Conservation (phyloP, 2,329 filamentous ascomycete species). For the Sporothrix variecibatus region DNA sequence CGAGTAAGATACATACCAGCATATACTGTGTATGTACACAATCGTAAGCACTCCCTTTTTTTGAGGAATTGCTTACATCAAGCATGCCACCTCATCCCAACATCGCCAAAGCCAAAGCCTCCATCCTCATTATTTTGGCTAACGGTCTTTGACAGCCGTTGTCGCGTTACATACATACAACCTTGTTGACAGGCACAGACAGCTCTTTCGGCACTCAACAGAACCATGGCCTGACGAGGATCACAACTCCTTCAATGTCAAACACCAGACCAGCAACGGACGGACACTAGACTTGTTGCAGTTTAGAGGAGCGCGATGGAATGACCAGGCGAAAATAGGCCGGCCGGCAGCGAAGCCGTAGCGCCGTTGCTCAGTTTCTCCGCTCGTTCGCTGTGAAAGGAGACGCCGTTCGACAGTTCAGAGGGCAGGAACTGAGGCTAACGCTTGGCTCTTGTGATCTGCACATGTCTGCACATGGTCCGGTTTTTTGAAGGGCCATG, state of each 20-base stretch:
- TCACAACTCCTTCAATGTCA: not conserved
- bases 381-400: not conserved
- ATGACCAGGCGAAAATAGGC: not conserved
- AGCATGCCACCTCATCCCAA: too few species aligned
- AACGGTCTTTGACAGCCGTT: not conserved
- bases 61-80: too few species aligned
- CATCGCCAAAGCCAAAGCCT: not conserved
- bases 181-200: not conserved
- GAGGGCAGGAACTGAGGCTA: not conserved
- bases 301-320: not conserved
- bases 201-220: not conserved
- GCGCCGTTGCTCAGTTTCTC: not conserved
- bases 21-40: too few species aligned
- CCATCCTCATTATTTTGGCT: not conserved
- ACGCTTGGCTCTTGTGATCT: not conserved
- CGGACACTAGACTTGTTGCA: conserved; percentile 5
- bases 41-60: too few species aligned
- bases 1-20: too few species aligned
- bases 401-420: not conserved
- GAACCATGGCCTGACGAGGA: not conserved
- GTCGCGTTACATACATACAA: not conserved
- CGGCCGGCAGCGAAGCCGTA: conserved; percentile 11
- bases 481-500: not conserved
- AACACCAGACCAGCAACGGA: not conserved
- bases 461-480: not conserved